Percentiles rank a stretch among this genome's conserved stretches.
Conservation (phyloP, 2,329 filamentous ascomycete species). For the Cytospora chrysosperma region DNA sequence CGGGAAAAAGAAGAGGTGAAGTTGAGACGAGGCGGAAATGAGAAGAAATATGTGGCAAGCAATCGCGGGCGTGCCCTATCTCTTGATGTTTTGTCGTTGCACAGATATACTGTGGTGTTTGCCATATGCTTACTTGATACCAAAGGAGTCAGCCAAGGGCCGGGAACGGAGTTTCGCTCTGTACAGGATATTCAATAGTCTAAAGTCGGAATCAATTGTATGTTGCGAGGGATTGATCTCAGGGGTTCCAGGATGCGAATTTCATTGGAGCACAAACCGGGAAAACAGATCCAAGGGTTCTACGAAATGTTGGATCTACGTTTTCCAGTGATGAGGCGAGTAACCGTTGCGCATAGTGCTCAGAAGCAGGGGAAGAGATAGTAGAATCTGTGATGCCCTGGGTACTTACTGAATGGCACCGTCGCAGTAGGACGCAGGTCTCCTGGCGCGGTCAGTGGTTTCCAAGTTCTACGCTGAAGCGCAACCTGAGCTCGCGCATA, state of each 20-base stretch:
- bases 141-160: not conserved
- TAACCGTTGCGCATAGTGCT: not conserved
- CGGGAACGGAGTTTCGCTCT: not conserved
- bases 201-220: not conserved
- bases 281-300: not conserved
- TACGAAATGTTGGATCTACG: not conserved
- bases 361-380: not conserved
- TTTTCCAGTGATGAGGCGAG: not conserved
- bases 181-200: not conserved
- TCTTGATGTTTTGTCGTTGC: not conserved
- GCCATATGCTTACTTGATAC: slow-evolving; percentile 8
- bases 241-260: not conserved
- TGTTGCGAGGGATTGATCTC: not conserved
- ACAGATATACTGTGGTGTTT: slow-evolving; percentile 10
- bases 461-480: not conserved
- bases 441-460: not conserved
- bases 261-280: not conserved
- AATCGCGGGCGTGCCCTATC: slow-evolving; percentile 1
- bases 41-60: slow-evolving; percentile 3
- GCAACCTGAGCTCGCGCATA: not conserved
- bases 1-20: not conserved
- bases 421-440: not conserved
- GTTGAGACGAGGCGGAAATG: slow-evolving; percentile 6
- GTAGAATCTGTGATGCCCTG: no score
- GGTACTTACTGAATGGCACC: no score